A percentile compares a stretch with the other conserved stretches of the same genome.
These are phyloP conservation scores for Aurantiochytrium sp. DNA, from an alignment of 108 stramenopile species.

Conservation along the genomic window DNA sequence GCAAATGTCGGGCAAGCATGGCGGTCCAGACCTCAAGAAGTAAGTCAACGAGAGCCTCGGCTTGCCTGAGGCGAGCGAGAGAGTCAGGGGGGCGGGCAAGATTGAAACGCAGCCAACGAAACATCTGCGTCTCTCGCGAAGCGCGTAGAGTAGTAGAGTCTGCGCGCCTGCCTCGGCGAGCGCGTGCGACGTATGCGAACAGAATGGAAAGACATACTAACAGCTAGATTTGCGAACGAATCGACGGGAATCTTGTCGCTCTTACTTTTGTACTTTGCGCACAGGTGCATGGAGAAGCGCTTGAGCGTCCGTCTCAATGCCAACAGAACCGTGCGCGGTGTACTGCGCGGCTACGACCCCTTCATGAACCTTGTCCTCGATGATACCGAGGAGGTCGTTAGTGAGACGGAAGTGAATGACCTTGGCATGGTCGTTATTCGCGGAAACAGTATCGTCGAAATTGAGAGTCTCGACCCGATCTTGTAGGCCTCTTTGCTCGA, in stretches of 20 bases:
- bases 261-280: not conserved
- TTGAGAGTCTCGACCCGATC: conserved; percentile 1
- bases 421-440: conserved; percentile 25
- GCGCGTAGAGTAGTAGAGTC: too few relatives aligned
- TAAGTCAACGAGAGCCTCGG: not conserved
- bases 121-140: too few relatives aligned
- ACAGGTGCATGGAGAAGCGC: conserved; percentile 28
- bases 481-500: not conserved
- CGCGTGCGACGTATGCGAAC: too few relatives aligned
- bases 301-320: conserved; percentile 21
- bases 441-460: conserved; percentile 33
- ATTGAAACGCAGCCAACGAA: too few relatives aligned
- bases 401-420: conserved; percentile 24
- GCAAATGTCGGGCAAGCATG: not conserved
- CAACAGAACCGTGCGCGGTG: conserved; percentile 16
- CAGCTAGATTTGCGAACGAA: not conserved
- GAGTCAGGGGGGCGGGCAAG: too few relatives aligned
- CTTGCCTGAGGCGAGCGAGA: too few relatives aligned
- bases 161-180: too few relatives aligned
- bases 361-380: conserved; percentile 43
- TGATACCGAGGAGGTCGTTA: conserved; percentile 7
- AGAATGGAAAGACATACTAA: too few relatives aligned
- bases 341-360: conserved; percentile 33
- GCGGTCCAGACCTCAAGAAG: conserved; percentile 13
- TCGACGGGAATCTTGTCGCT: not conserved